phyloP scores from a whole-genome alignment of 306 rosid species.

The Morella rubra region DNA sequence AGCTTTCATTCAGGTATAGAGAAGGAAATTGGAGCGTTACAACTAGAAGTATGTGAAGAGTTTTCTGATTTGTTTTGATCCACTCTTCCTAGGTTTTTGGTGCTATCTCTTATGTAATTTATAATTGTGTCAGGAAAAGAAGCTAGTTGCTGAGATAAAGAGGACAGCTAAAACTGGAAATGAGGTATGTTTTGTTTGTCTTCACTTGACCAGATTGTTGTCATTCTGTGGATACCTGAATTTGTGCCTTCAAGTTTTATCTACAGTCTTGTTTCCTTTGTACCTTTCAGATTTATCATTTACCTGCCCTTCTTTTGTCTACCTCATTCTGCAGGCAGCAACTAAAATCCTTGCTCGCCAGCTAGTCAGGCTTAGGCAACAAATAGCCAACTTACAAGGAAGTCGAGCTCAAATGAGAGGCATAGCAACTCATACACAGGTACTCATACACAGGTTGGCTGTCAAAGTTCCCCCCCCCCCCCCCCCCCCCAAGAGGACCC shows the following conservation, averaged over 20 bases:
- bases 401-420: constrained; percentile 99
- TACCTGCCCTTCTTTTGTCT: constrained; percentile 15
- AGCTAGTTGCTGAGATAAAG: constrained; percentile 91
- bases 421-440: constrained; percentile 94
- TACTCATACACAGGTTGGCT: constrained; percentile 82
- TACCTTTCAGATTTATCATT: not conserved
- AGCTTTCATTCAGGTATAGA: constrained; percentile 64
- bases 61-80: constrained; percentile 8
- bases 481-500: not conserved
- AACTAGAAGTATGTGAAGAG: constrained; percentile 70
- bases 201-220: constrained; percentile 1
- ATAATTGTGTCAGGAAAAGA: constrained; percentile 68
- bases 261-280: not conserved
- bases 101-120: constrained; percentile 29
- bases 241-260: not conserved
- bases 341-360: constrained; percentile 93
- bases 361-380: constrained; percentile 91
- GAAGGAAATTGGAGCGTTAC: constrained; percentile 90
- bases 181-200: constrained; percentile 51
- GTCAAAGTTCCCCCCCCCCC: constrained; percentile 3
- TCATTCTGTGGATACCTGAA: not conserved
- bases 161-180: constrained; percentile 97
- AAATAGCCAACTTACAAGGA: constrained; percentile 90
- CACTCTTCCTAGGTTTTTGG: constrained; percentile 5
- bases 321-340: constrained; percentile 63